Evolutionary conservation across 257 asterid genomes (phyloP).

Genomic region (Nyctanthes arbortristis): DNA sequence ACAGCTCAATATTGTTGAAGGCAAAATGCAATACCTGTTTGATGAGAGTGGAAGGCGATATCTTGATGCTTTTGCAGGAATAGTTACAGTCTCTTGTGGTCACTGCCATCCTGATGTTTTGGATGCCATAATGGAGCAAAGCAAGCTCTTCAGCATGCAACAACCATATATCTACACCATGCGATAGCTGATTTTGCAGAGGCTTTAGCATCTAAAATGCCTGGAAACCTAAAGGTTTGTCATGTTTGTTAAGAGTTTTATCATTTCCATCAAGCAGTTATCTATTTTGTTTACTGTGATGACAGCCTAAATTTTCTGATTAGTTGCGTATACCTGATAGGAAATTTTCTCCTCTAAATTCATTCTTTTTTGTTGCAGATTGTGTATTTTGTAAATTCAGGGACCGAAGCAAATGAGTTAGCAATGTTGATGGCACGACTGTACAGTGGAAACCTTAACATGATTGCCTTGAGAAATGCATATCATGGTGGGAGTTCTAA

Average conservation of each 20-base stretch:
- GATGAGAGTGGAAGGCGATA: constrained; percentile 89
- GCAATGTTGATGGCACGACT: constrained; percentile 95
- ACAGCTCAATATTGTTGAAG: constrained; percentile 93
- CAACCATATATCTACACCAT: constrained; percentile 91
- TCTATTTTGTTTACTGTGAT: not conserved
- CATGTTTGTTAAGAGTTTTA: not conserved
- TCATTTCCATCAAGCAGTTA: not conserved
- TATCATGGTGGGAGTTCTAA: constrained; percentile 95
- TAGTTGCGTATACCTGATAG: not conserved
- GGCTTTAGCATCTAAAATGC: constrained; percentile 90
- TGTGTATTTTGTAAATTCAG: constrained; percentile 92
- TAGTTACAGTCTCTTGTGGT: constrained; percentile 95
- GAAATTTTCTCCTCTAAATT: not conserved
- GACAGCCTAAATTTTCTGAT: not conserved
- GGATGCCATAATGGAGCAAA: constrained; percentile 70
- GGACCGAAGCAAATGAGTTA: constrained; percentile 95
- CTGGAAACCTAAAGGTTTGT: constrained; percentile 78
- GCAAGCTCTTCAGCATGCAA: constrained; percentile 94
- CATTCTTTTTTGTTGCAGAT: constrained; percentile 54
- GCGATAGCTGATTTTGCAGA: constrained; percentile 90
- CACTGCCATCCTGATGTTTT: constrained; percentile 88
- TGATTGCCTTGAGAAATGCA: constrained; percentile 90
- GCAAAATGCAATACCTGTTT: constrained; percentile 93
- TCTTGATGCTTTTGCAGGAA: constrained; percentile 96
- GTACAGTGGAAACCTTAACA: constrained; percentile 76